Percentiles rank a stretch among this genome's conserved stretches.
Conservation (phyloP, 257 asterid genomes). For the Nicotiana undulata region DNA sequence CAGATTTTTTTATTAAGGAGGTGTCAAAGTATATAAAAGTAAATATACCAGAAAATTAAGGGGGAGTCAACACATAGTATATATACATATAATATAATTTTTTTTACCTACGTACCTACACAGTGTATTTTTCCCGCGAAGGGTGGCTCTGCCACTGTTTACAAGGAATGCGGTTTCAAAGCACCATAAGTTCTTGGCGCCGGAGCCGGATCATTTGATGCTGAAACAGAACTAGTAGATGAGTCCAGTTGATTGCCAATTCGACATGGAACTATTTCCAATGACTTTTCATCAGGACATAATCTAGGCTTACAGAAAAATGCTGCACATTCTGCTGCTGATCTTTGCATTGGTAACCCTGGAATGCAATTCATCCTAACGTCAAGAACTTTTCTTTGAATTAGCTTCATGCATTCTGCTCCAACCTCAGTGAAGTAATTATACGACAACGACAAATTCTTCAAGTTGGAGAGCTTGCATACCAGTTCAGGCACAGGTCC, state of each 20-base stretch:
- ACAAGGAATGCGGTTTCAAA: slow-evolving; percentile 6
- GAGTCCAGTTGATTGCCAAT: background rate
- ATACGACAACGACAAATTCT: slow-evolving; percentile 17
- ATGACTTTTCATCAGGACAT: slow-evolving; percentile 32
- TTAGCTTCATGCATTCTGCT: slow-evolving; percentile 43
- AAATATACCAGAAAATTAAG: too few relatives aligned
- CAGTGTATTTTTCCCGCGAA: too few relatives aligned
- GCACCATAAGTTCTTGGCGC: background rate
- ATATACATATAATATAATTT: too few relatives aligned
- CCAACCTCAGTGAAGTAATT: slow-evolving; percentile 62
- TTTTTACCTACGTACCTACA: too few relatives aligned
- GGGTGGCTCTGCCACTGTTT: too few relatives aligned
- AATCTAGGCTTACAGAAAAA: slow-evolving; percentile 29
- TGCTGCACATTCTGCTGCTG: slow-evolving; percentile 18
- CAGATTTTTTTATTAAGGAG: too few relatives aligned
- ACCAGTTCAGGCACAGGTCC: slow-evolving; percentile 54
- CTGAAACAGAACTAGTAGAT: background rate
- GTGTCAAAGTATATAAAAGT: too few relatives aligned
- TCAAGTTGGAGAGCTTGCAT: slow-evolving; percentile 30
- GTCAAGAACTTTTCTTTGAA: slow-evolving; percentile 30
- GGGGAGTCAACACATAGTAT: too few relatives aligned
- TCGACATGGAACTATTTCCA: slow-evolving; percentile 28
- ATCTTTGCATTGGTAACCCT: slow-evolving; percentile 46
- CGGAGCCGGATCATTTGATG: background rate
- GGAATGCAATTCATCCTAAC: slow-evolving; percentile 45